Evolutionary conservation across 2,329 filamentous ascomycete species (phyloP).

Genomic region (Aureobasidium musti): DNA sequence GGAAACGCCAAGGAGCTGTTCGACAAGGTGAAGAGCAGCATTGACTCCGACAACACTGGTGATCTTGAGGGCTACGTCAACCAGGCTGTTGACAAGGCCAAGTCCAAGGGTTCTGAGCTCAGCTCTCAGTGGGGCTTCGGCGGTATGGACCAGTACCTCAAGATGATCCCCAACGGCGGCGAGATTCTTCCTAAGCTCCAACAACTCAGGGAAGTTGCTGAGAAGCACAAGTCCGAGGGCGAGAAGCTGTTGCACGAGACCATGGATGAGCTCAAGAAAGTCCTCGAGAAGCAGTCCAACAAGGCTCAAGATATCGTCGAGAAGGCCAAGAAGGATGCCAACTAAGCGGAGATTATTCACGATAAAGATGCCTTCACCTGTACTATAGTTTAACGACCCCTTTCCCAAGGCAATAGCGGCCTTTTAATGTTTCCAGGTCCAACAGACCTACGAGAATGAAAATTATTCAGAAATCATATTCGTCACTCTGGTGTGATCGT

Average conservation of each 20-base stretch:
- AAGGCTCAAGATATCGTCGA: slow-evolving; percentile 62
- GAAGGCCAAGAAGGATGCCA: slow-evolving; percentile 53
- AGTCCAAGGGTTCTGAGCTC: slow-evolving; percentile 49
- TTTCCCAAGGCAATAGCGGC: slow-evolving; percentile 19
- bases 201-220: slow-evolving; percentile 64
- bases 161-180: slow-evolving; percentile 64
- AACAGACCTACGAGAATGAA: slow-evolving; percentile 12
- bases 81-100: slow-evolving; percentile 60
- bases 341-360: slow-evolving; percentile 37
- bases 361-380: slow-evolving; percentile 6
- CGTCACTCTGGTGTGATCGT: too few species aligned
- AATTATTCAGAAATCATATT: background rate
- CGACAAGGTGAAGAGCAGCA: slow-evolving; percentile 61
- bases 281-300: slow-evolving; percentile 61
- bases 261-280: slow-evolving; percentile 64
- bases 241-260: slow-evolving; percentile 70
- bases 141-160: slow-evolving; percentile 62
- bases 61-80: slow-evolving; percentile 64
- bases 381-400: slow-evolving; percentile 27
- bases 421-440: slow-evolving; percentile 12
- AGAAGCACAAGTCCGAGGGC: slow-evolving; percentile 69
- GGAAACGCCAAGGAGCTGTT: slow-evolving; percentile 67
- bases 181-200: slow-evolving; percentile 67
- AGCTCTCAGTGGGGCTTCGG: slow-evolving; percentile 35
- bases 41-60: slow-evolving; percentile 61